These are phyloP conservation scores for Magnolia officinalis DNA, from an alignment of 164 flowering plant genomes.

Conservation along the genomic window DNA sequence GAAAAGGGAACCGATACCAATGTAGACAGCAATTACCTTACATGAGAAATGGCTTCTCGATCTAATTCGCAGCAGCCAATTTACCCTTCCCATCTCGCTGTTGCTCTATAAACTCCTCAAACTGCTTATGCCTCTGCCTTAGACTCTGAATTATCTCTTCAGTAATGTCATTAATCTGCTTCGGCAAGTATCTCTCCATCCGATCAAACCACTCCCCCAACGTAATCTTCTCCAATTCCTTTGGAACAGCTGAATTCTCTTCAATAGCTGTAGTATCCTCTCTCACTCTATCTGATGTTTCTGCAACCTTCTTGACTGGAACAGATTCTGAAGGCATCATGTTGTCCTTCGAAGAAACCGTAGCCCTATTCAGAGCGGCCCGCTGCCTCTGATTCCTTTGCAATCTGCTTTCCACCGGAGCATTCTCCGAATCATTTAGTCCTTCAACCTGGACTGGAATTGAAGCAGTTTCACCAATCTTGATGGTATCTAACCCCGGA, in stretches of 20 bases:
- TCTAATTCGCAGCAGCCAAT: too few species aligned
- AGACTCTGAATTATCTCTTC: background rate
- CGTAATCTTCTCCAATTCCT: background rate
- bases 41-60: too few species aligned
- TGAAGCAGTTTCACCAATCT: background rate
- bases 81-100: background rate
- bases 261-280: background rate
- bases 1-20: too few species aligned
- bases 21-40: too few species aligned
- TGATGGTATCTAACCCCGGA: background rate
- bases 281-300: background rate
- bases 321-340: background rate
- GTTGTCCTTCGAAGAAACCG: background rate
- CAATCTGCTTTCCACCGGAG: background rate
- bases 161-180: background rate
- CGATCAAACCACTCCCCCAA: background rate
- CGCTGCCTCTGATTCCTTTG: constrained; percentile 1
- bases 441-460: background rate
- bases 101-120: background rate
- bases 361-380: background rate
- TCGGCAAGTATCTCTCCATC: background rate
- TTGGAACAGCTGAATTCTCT: background rate
- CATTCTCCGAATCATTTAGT: background rate
- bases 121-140: background rate
- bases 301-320: background rate